phyloP scores from a whole-genome alignment of 495 filamentous ascomycete genomes.

The Aspergillus conjunctus region DNA sequence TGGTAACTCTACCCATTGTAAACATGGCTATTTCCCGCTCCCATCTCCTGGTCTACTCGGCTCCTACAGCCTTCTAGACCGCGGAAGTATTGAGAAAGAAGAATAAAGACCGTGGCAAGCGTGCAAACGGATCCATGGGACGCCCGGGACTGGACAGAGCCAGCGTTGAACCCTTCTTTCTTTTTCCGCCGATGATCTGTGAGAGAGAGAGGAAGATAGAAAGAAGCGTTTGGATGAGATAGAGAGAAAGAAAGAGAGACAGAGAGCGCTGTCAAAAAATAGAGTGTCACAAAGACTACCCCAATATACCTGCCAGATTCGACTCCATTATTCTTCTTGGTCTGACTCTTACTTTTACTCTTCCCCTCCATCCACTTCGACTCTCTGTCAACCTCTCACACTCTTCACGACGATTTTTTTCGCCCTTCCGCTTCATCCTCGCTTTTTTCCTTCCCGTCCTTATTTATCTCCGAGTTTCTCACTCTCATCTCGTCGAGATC shows the following conservation, averaged over 20 bases:
- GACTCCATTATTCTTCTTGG: neutral
- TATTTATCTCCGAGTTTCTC: neutral
- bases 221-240: neutral
- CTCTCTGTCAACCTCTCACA: conserved; percentile 5
- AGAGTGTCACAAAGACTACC: conserved; percentile 14
- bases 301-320: neutral
- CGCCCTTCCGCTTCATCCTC: conserved; percentile 2
- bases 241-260: neutral
- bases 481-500: conserved; percentile 1
- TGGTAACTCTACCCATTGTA: no score
- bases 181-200: conserved; percentile 8
- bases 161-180: conserved; percentile 1
- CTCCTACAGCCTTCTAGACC: conserved; percentile 7
- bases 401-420: conserved; percentile 4
- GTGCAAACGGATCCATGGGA: conserved; percentile 21
- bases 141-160: conserved; percentile 15
- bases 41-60: neutral
- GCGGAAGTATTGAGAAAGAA: conserved; percentile 4
- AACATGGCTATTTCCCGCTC: neutral
- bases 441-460: neutral
- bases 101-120: conserved; percentile 19
- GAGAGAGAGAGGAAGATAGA: neutral
- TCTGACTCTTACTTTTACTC: conserved; percentile 6
- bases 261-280: conserved; percentile 1
- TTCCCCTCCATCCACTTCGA: conserved; percentile 8